Conservation (phyloP, 2,329 filamentous ascomycete species). For the Fusarium falciforme region DNA sequence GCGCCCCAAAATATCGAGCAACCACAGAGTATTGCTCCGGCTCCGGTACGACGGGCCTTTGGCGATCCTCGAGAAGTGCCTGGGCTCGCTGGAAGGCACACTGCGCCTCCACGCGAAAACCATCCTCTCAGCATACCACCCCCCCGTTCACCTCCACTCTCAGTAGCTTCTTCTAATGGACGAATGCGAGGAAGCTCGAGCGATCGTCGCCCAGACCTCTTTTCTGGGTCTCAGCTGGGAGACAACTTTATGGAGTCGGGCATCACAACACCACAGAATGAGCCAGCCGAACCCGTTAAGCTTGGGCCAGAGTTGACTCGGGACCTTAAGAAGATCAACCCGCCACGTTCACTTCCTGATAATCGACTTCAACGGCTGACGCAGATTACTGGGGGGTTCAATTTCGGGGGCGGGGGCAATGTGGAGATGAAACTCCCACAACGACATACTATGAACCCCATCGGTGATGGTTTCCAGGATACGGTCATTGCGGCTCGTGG, state of each 20-base stretch:
- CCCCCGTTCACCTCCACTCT: constrained; percentile 35
- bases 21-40: constrained; percentile 20
- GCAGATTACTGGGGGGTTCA: constrained; percentile 28
- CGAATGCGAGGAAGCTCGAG: constrained; percentile 24
- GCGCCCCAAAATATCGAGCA: constrained; percentile 34
- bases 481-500: constrained; percentile 27
- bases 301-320: constrained; percentile 39
- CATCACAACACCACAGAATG: constrained; percentile 51
- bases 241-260: constrained; percentile 55
- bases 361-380: constrained; percentile 23
- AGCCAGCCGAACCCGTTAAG: constrained; percentile 40
- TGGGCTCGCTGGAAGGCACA: constrained; percentile 49
- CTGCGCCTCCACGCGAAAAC: constrained; percentile 42
- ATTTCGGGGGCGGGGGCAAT: constrained; percentile 48
- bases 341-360: constrained; percentile 20
- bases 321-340: constrained; percentile 39
- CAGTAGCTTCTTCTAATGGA: constrained; percentile 30
- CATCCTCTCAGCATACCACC: constrained; percentile 40
- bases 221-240: constrained; percentile 53
- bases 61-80: constrained; percentile 51
- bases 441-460: constrained; percentile 40
- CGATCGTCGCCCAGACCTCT: constrained; percentile 43
- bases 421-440: constrained; percentile 51
- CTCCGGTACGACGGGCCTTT: constrained; percentile 43
- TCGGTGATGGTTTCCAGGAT: constrained; percentile 51